A percentile compares a stretch with the other conserved stretches of the same genome.
phyloP scores from a whole-genome alignment of 495 filamentous ascomycete genomes.

The Penicillium pancosmium region DNA sequence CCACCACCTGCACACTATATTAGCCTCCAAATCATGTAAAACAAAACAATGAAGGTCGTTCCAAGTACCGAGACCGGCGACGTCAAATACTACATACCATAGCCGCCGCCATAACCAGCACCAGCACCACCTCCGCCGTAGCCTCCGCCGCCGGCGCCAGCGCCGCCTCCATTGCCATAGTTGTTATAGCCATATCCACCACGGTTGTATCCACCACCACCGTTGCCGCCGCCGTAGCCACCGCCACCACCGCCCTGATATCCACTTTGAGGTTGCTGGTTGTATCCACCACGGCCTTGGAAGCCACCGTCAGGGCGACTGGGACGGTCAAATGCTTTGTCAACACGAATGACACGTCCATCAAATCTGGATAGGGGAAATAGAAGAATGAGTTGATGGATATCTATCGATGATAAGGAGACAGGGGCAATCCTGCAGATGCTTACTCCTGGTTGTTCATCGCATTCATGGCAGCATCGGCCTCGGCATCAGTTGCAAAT shows the following conservation, averaged over 20 bases:
- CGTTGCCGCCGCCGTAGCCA: slow-evolving; percentile 30
- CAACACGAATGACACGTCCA: slow-evolving; percentile 92
- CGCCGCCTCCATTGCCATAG: slow-evolving; percentile 31
- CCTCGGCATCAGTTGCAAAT: slow-evolving; percentile 79
- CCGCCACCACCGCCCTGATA: slow-evolving; percentile 40
- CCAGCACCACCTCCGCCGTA: slow-evolving; percentile 16
- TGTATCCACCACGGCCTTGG: slow-evolving; percentile 51
- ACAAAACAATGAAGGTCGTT: background rate
- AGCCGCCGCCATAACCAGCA: slow-evolving; percentile 26
- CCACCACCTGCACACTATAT: slow-evolving; percentile 26
- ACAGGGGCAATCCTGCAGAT: background rate
- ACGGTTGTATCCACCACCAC: slow-evolving; percentile 33
- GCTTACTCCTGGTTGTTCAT: slow-evolving; percentile 97
- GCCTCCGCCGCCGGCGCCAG: slow-evolving; percentile 15
- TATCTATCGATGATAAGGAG: background rate
- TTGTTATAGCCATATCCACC: slow-evolving; percentile 31
- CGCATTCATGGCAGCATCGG: slow-evolving; percentile 71
- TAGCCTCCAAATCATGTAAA: background rate
- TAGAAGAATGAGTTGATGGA: background rate
- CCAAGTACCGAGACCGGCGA: slow-evolving; percentile 5
- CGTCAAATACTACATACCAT: background rate
- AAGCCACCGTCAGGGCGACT: slow-evolving; percentile 40
- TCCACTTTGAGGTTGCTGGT: slow-evolving; percentile 33
- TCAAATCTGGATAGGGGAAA: slow-evolving; percentile 69
- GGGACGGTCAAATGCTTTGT: slow-evolving; percentile 86